Conservation (phyloP, 257 asterid genomes). For the Jaltomata sinuosa region DNA sequence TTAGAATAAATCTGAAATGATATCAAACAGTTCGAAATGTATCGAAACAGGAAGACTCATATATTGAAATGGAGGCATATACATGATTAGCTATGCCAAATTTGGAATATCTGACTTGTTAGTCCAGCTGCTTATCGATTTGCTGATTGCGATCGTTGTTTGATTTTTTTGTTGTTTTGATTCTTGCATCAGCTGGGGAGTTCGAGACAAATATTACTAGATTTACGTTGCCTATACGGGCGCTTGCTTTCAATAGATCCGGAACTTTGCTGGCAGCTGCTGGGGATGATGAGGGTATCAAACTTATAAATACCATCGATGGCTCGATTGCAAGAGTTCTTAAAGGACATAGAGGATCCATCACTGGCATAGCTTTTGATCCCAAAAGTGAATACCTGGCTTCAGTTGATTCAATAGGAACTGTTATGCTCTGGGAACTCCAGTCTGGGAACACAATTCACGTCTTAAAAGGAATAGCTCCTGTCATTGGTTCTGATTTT, state of each 20-base stretch:
- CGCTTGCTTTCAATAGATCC: constrained; percentile 81
- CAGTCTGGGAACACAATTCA: constrained; percentile 73
- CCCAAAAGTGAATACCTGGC: constrained; percentile 88
- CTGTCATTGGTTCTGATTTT: constrained; percentile 48
- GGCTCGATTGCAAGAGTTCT: constrained; percentile 89
- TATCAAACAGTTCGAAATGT: neutral
- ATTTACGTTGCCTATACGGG: constrained; percentile 84
- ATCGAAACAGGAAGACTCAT: neutral
- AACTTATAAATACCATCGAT: constrained; percentile 85
- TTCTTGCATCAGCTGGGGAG: constrained; percentile 61
- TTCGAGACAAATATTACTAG: constrained; percentile 90
- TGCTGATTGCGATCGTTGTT: neutral
- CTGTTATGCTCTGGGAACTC: constrained; percentile 88
- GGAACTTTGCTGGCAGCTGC: constrained; percentile 93
- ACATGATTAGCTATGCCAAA: neutral
- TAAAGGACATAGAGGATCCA: constrained; percentile 86
- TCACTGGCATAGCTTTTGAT: constrained; percentile 88
- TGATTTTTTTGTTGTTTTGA: neutral
- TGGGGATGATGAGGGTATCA: constrained; percentile 94
- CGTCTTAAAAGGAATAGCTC: constrained; percentile 75
- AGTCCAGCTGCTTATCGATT: neutral
- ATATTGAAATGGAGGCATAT: neutral
- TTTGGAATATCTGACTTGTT: neutral
- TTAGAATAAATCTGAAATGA: neutral
- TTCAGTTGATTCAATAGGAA: constrained; percentile 82